Evolutionary conservation across 2,329 filamentous ascomycete genomes (phyloP).

Genomic region (Epichloe hybrida): DNA sequence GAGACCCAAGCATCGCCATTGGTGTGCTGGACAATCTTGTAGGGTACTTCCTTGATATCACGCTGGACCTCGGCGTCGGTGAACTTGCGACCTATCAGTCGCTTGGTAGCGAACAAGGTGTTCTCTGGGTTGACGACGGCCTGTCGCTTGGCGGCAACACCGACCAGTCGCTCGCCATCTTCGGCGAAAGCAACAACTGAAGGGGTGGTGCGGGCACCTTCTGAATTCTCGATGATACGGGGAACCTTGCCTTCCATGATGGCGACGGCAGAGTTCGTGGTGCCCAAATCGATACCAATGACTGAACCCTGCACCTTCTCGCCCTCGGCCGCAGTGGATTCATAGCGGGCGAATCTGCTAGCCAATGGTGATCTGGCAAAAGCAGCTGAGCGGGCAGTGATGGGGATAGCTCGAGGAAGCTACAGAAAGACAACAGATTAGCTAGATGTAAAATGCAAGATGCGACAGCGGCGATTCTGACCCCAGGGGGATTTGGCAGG

Average conservation of each 20-base stretch:
- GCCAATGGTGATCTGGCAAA: slow-evolving; percentile 56
- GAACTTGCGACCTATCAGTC: slow-evolving; percentile 96
- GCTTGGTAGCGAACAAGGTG: slow-evolving; percentile 96
- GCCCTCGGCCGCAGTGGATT: slow-evolving; percentile 41
- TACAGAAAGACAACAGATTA: slow-evolving; percentile 21
- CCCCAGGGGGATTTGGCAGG: not conserved
- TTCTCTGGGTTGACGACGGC: slow-evolving; percentile 98
- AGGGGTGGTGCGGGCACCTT: slow-evolving; percentile 52
- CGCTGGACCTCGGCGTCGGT: slow-evolving; percentile 86
- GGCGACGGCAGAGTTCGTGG: slow-evolving; percentile 94
- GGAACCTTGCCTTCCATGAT: slow-evolving; percentile 91
- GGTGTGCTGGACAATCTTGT: slow-evolving; percentile 95
- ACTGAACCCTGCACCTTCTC: slow-evolving; percentile 90
- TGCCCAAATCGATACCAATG: slow-evolving; percentile 97
- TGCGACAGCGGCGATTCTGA: not conserved
- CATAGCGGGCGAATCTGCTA: slow-evolving; percentile 65
- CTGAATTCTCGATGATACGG: slow-evolving; percentile 94
- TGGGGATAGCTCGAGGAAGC: slow-evolving; percentile 65
- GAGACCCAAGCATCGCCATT: slow-evolving; percentile 96
- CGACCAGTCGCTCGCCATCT: slow-evolving; percentile 90
- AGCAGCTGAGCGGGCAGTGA: slow-evolving; percentile 53
- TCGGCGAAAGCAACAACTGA: slow-evolving; percentile 93
- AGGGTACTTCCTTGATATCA: slow-evolving; percentile 93
- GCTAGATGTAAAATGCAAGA: slow-evolving; percentile 4
- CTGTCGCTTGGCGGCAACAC: slow-evolving; percentile 95